Evolutionary conservation across 2,329 filamentous ascomycete genomes (phyloP), one percentile per base, ranked within the genome.

Genomic region (Elsinoe necatrix): DNA sequence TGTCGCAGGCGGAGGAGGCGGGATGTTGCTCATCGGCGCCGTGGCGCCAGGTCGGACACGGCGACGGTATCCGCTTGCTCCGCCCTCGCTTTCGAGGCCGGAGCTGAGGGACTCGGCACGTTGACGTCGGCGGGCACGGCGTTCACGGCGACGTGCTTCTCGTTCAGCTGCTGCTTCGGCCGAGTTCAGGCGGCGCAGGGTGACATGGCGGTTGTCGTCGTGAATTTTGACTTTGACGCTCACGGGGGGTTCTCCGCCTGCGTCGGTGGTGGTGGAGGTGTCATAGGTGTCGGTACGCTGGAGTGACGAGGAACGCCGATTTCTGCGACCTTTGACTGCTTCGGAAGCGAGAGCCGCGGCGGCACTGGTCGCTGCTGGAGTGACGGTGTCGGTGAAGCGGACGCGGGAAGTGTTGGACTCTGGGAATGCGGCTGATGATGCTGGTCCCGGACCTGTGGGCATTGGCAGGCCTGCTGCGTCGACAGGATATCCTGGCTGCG

Each of bases 161-260:
- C 81, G 77, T 60, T 80, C 79, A 5, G 80, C 80, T 8, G 79
- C 79, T 12, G 80, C 81, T 71, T 84, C 82, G 68, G 82, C 77
- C 63, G 82, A 79, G 9, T 80, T 81, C 23, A 85, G 70, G 11
- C 81, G 73, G 25, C 81, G 75, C 6, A 85, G 72, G 1, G 82
- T 85, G 34, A 85, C 80, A 63, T 82, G 79, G 6, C 80, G 75
- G 21, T 81, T 81, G 61, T 84, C 80, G 58, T 79, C 77, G 67
- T 84, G 81, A 76, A 84, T 81, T 64, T 83, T 82, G 41, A 85
- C 77, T 66, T 84, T 83, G 56, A 85, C 77, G 27, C 78, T 82
- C 47, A 84, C 80, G 1, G 81, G 80, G n/a, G 80, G 80, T 0
- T 56, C 18, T 61, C 45, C 25, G 61, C 45, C 25, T n/a, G 48